Evolutionary conservation across 2,329 filamentous ascomycete genomes (phyloP).

Genomic region (Talaromyces marneffei): DNA sequence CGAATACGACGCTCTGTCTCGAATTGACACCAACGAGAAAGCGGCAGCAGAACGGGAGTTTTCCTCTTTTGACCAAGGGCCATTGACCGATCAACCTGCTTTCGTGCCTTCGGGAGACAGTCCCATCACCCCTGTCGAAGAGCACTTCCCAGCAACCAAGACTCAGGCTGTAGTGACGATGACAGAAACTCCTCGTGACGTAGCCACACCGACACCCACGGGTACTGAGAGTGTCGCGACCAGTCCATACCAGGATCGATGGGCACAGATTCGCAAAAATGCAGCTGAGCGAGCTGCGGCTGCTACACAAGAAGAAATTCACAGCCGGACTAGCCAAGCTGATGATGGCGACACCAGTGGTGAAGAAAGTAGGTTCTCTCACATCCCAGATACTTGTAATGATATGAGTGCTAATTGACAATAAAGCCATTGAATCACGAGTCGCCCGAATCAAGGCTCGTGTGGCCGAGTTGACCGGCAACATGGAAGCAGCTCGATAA

Average conservation of each 20-base stretch:
- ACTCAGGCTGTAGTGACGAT: constrained; percentile 17
- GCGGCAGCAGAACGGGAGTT: constrained; percentile 47
- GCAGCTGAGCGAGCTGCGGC: constrained; percentile 73
- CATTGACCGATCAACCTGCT: constrained; percentile 77
- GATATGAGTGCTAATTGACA: constrained; percentile 22
- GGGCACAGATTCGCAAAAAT: constrained; percentile 94
- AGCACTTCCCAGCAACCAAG: constrained; percentile 16
- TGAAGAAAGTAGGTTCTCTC: constrained; percentile 83
- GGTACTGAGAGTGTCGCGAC: constrained; percentile 7
- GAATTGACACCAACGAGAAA: constrained; percentile 50
- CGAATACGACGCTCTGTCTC: constrained; percentile 54
- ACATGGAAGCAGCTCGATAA: constrained; percentile 56
- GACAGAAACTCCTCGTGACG: constrained; percentile 15
- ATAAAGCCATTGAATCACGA: constrained; percentile 81
- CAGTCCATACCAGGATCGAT: constrained; percentile 61
- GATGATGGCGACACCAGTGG: constrained; percentile 84
- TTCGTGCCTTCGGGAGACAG: constrained; percentile 59
- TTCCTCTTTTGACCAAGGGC: constrained; percentile 78
- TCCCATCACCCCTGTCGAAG: constrained; percentile 47
- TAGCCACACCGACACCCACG: constrained; percentile 19
- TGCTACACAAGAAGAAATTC: constrained; percentile 55
- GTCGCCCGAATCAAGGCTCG: constrained; percentile 97
- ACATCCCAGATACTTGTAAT: neutral
- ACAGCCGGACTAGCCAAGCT: constrained; percentile 52
- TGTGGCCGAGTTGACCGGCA: constrained; percentile 86